Conservation (phyloP, 805 yeast species). For the Wickerhamomyces xylosicus region DNA sequence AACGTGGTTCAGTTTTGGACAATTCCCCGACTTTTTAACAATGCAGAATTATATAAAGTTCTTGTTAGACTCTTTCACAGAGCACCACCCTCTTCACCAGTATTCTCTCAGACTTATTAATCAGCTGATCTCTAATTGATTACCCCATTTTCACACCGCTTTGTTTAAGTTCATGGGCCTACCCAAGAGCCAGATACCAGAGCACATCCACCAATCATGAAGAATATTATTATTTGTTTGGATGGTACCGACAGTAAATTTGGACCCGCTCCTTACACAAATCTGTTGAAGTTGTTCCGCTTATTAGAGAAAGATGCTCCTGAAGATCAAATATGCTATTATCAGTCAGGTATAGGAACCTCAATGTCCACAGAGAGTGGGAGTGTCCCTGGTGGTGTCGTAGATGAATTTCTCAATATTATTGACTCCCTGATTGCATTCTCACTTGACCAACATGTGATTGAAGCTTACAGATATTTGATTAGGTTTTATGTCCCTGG, state of each 20-base stretch:
- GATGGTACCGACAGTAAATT: constrained; percentile 57
- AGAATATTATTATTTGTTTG: constrained; percentile 44
- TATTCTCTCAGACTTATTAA: no score
- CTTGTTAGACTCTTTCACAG: no score
- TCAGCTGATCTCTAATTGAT: no score
- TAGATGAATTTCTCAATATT: constrained; percentile 13
- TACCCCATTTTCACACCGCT: no score
- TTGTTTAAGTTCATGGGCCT: no score
- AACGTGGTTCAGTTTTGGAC: no score
- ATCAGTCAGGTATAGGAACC: constrained; percentile 62
- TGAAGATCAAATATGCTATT: constrained; percentile 40
- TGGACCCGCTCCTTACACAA: constrained; percentile 44
- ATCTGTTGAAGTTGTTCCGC: constrained; percentile 41
- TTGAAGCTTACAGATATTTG: constrained; percentile 44
- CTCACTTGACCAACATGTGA: constrained; percentile 44
- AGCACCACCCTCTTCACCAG: no score
- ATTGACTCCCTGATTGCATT: constrained; percentile 42
- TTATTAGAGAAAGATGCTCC: constrained; percentile 36
- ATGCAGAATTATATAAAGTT: no score
- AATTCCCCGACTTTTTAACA: no score
- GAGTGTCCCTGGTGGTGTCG: constrained; percentile 8
- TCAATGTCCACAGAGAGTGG: constrained; percentile 30
- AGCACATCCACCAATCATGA: constrained; percentile 11
- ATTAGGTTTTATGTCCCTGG: constrained; percentile 37
- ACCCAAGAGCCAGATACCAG: no score